Conservation (phyloP, 441 rosid species). For the Raphanus hybrid region DNA sequence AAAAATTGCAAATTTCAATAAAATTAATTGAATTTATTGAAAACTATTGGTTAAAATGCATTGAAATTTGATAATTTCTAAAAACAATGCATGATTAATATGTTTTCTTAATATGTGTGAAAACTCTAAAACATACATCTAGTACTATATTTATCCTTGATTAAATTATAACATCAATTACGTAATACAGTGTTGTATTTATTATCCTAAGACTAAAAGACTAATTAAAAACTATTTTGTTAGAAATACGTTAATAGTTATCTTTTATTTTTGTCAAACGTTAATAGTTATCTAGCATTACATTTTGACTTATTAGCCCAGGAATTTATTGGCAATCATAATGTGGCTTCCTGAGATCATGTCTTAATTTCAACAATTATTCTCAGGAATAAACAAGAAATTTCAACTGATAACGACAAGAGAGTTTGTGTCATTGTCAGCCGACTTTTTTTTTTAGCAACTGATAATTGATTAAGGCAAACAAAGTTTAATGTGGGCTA, state of each 20-base stretch:
- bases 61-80: too few species aligned
- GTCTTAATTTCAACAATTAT: conserved; percentile 2
- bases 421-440: not conserved
- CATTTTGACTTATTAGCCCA: not conserved
- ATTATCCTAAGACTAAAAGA: not conserved
- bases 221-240: too few species aligned
- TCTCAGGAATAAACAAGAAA: conserved; percentile 1
- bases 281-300: not conserved
- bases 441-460: too few species aligned
- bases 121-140: too few species aligned
- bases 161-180: not conserved
- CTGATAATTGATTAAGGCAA: too few species aligned
- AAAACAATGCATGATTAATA: too few species aligned
- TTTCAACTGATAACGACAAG: not conserved
- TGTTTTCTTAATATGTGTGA: too few species aligned
- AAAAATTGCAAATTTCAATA: too few species aligned
- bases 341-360: not conserved
- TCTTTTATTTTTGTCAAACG: not conserved
- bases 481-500: too few species aligned
- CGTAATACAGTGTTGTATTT: too few species aligned
- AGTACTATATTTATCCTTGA: not conserved
- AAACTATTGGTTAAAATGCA: too few species aligned
- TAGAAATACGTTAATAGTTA: not conserved
- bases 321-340: not conserved
- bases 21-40: too few species aligned